These are phyloP conservation scores for Heterococcus sp. DNA, from an alignment of 108 stramenopile species.

Conservation along the genomic window DNA sequence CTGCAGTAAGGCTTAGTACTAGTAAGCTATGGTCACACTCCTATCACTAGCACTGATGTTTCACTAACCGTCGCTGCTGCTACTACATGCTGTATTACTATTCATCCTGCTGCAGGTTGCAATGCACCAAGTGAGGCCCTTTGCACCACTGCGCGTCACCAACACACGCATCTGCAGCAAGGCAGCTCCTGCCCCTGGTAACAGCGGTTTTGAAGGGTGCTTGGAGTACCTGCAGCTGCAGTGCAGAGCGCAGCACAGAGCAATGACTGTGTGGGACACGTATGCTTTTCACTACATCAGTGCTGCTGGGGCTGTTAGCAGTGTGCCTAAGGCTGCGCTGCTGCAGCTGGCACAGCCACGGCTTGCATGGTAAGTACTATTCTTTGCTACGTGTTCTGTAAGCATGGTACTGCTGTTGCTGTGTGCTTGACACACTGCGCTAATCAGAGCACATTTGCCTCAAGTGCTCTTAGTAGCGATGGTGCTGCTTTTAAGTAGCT, in stretches of 20 bases:
- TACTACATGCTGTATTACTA: too few species aligned
- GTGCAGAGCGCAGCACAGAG: slow-evolving; percentile 17
- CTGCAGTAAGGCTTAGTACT: too few species aligned
- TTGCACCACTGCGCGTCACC: slow-evolving; percentile 45
- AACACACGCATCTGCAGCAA: slow-evolving; percentile 47
- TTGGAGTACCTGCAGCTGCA: slow-evolving; percentile 40
- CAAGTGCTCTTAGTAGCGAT: too few species aligned
- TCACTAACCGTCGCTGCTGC: too few species aligned
- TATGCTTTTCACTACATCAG: slow-evolving; percentile 16
- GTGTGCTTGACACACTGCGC: too few species aligned
- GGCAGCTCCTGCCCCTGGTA: slow-evolving; percentile 48
- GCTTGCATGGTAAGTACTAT: slow-evolving; percentile 1
- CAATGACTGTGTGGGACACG: slow-evolving; percentile 41
- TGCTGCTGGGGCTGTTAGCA: slow-evolving; percentile 2
- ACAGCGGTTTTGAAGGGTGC: slow-evolving; percentile 51
- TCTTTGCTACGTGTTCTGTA: too few species aligned
- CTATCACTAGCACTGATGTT: too few species aligned
- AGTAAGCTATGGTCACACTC: too few species aligned
- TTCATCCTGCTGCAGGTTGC: slow-evolving; percentile 35
- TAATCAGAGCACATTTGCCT: too few species aligned
- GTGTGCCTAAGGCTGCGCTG: slow-evolving; percentile 14
- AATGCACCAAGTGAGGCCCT: slow-evolving; percentile 48
- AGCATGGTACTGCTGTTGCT: too few species aligned
- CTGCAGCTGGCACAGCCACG: slow-evolving; percentile 11
- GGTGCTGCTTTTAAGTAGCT: too few species aligned